Conservation (phyloP, 495 filamentous ascomycete genomes). For the Neurospora pannonica region DNA sequence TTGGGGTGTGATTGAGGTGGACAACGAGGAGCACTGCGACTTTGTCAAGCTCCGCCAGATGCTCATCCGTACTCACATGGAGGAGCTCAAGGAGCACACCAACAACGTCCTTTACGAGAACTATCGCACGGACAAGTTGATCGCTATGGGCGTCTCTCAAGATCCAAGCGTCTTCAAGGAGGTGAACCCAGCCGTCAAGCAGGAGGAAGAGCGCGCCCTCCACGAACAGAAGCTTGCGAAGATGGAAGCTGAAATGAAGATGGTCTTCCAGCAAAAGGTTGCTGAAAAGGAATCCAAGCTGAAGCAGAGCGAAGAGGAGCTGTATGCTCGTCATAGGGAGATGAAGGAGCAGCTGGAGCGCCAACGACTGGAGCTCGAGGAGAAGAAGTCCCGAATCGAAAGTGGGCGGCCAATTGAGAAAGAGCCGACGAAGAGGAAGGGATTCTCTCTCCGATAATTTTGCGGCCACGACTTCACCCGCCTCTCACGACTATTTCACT, state of each 20-base stretch:
- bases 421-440: constrained; percentile 91
- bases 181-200: constrained; percentile 99
- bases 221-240: constrained; percentile 99
- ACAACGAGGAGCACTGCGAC: constrained; percentile 99
- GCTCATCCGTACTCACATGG: constrained; percentile 99
- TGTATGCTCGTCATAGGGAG: constrained; percentile 94
- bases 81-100: constrained; percentile 99
- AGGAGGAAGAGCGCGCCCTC: constrained; percentile 93
- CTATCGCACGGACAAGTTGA: constrained; percentile 98
- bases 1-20: constrained; percentile 97
- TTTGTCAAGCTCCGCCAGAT: constrained; percentile 99
- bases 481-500: constrained; percentile 34
- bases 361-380: constrained; percentile 87
- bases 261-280: constrained; percentile 99
- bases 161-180: constrained; percentile 99
- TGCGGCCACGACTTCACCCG: constrained; percentile 8
- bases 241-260: constrained; percentile 99
- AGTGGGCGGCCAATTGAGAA: constrained; percentile 92
- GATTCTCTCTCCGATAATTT: constrained; percentile 89
- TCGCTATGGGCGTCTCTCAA: constrained; percentile 94
- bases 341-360: constrained; percentile 99
- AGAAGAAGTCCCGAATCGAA: constrained; percentile 92
- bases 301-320: constrained; percentile 96
- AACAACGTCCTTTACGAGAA: constrained; percentile 99
- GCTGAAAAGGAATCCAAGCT: constrained; percentile 99